Percentiles rank a stretch among this genome's conserved stretches.
These are phyloP conservation scores for Aspergillus melleus DNA, from an alignment of 2,329 filamentous ascomycete genomes.

Conservation along the genomic window DNA sequence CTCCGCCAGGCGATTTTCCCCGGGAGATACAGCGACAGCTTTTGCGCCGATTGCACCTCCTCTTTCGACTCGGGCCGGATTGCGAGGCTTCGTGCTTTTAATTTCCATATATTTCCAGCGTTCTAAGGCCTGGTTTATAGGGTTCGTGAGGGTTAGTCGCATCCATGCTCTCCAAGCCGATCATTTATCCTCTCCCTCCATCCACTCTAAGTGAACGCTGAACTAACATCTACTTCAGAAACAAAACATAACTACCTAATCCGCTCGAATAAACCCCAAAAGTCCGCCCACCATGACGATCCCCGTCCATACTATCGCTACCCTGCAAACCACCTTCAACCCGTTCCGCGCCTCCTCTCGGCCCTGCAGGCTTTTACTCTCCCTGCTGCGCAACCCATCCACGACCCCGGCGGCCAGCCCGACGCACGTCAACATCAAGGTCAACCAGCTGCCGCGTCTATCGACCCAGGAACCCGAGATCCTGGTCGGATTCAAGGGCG, in stretches of 20 bases:
- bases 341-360: conserved; percentile 80
- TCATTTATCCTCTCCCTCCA: not conserved
- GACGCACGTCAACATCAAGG: conserved; percentile 71
- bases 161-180: not conserved
- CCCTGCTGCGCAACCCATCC: conserved; percentile 77
- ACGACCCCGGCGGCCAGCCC: conserved; percentile 77
- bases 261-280: not conserved
- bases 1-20: conserved; percentile 14
- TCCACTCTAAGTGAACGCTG: not conserved
- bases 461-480: conserved; percentile 70
- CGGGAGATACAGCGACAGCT: not conserved
- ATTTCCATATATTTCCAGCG: not conserved
- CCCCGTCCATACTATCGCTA: conserved; percentile 56
- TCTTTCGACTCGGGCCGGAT: not conserved
- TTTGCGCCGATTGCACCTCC: not conserved
- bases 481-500: conserved; percentile 89
- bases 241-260: not conserved
- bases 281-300: conserved; percentile 32
- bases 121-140: not conserved
- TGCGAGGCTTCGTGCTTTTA: not conserved
- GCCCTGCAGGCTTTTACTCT: conserved; percentile 84
- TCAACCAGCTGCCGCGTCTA: conserved; percentile 69
- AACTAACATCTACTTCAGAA: not conserved
- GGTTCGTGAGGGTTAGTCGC: not conserved
- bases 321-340: conserved; percentile 85